phyloP scores from a whole-genome alignment of 148 eudicot species.

The Spergularia marina region DNA sequence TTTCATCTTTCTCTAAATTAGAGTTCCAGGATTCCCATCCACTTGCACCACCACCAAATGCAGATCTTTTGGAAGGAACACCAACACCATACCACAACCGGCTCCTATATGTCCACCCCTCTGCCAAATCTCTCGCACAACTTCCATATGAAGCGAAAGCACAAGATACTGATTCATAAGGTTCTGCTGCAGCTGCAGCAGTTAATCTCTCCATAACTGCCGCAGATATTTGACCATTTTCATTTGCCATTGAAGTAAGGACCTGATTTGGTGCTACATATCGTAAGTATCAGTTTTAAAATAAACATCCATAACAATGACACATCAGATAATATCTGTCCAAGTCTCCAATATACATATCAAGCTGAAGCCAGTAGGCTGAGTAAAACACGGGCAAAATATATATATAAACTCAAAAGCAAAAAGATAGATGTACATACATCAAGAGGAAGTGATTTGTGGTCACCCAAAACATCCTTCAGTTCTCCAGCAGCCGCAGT shows the following conservation, averaged over 20 bases:
- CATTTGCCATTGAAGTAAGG: conserved; percentile 89
- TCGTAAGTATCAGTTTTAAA: conserved; percentile 12
- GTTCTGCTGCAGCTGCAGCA: conserved; percentile 97
- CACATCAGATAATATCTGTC: not conserved
- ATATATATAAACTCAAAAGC: not conserved
- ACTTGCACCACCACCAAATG: conserved; percentile 92
- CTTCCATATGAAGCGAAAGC: conserved; percentile 98
- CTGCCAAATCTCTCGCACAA: conserved; percentile 73
- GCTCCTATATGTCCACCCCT: conserved; percentile 95
- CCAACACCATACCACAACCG: conserved; percentile 94
- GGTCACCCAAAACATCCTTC: conserved; percentile 39
- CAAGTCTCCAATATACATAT: not conserved
- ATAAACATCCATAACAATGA: conserved; percentile 6
- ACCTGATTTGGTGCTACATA: conserved; percentile 44
- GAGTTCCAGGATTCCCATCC: conserved; percentile 90
- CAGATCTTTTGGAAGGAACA: conserved; percentile 44
- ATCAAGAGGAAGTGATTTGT: conserved; percentile 70
- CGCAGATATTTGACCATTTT: conserved; percentile 74
- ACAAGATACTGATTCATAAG: conserved; percentile 91
- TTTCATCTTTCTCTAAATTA: conserved; percentile 77
- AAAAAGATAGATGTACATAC: conserved; percentile 41
- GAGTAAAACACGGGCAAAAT: not conserved
- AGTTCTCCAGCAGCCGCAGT: conserved; percentile 41
- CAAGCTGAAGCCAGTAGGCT: not conserved
- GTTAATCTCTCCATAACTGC: conserved; percentile 83